phyloP scores from a whole-genome alignment of 805 yeast genomes.

The Zygosaccharomyces gambellarensis region DNA sequence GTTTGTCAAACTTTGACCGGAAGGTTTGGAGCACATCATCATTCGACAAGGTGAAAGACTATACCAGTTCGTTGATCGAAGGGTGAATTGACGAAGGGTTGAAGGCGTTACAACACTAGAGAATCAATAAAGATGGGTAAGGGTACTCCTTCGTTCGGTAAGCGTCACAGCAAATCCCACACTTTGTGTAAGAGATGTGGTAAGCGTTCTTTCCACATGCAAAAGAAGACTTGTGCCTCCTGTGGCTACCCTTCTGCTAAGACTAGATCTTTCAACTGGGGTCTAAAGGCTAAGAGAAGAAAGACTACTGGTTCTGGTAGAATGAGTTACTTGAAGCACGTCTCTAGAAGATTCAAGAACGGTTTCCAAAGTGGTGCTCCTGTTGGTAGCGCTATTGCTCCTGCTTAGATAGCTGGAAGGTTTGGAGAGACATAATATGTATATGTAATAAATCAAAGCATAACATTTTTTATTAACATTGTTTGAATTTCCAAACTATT shows the following conservation, averaged over 20 bases:
- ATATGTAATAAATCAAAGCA: slow-evolving; percentile 7
- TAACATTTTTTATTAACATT: slow-evolving; percentile 7
- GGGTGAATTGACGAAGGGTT: background rate
- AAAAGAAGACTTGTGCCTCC: slow-evolving; percentile 97
- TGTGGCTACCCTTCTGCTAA: slow-evolving; percentile 99
- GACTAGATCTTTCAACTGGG: slow-evolving; percentile 99
- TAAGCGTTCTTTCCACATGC: slow-evolving; percentile 96
- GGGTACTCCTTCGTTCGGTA: slow-evolving; percentile 99
- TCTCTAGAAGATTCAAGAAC: slow-evolving; percentile 97
- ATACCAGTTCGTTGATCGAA: background rate
- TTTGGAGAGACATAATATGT: slow-evolving; percentile 9
- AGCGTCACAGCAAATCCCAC: slow-evolving; percentile 99
- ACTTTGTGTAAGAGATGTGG: slow-evolving; percentile 99
- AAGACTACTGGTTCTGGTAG: slow-evolving; percentile 99
- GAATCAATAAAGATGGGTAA: slow-evolving; percentile 64
- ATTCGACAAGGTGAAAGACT: background rate
- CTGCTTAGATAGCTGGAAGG: slow-evolving; percentile 45
- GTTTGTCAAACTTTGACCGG: slow-evolving; percentile 2
- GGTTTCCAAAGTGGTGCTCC: slow-evolving; percentile 87
- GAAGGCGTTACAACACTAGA: slow-evolving; percentile 9
- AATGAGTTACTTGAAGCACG: slow-evolving; percentile 95
- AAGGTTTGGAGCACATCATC: slow-evolving; percentile 1
- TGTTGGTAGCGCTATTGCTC: slow-evolving; percentile 43
- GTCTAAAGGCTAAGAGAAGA: slow-evolving; percentile 98
- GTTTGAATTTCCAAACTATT: slow-evolving; percentile 1